These are phyloP conservation scores for Tetrastigma voinierianum DNA, from an alignment of 164 flowering plant species.

Conservation along the genomic window DNA sequence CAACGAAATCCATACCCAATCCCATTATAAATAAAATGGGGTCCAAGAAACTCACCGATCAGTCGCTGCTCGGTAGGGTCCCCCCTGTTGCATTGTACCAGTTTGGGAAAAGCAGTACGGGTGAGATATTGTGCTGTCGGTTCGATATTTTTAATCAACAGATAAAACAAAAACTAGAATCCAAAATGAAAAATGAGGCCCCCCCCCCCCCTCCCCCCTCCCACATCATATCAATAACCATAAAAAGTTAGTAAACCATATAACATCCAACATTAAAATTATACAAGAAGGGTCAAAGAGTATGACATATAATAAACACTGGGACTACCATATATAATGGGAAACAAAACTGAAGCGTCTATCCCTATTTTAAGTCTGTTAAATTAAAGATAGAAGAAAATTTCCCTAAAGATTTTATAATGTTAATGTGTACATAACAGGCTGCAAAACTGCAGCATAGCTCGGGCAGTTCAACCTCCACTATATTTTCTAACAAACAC, in stretches of 20 bases:
- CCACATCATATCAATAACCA: not conserved
- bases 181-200: not conserved
- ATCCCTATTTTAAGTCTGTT: conserved; percentile 1
- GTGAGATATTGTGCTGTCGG: not conserved
- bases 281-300: too few relatives aligned
- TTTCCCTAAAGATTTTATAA: conserved; percentile 7
- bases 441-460: conserved; percentile 7
- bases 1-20: too few relatives aligned
- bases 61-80: too few relatives aligned
- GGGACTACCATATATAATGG: not conserved
- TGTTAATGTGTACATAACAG: conserved; percentile 17
- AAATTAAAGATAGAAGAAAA: conserved; percentile 3
- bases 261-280: too few relatives aligned
- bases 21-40: too few relatives aligned
- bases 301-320: not conserved
- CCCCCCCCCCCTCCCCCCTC: too few relatives aligned
- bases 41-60: too few relatives aligned
- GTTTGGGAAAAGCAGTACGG: not conserved
- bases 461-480: not conserved
- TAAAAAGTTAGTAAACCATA: not conserved
- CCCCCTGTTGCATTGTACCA: not conserved
- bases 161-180: not conserved
- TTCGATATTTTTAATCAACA: not conserved
- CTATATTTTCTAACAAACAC: conserved; percentile 3
- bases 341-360: too few relatives aligned